Evolutionary conservation across 305 asterid species (phyloP), one percentile per base, ranked within the genome.

Genomic region (Fraxinus velutina): DNA sequence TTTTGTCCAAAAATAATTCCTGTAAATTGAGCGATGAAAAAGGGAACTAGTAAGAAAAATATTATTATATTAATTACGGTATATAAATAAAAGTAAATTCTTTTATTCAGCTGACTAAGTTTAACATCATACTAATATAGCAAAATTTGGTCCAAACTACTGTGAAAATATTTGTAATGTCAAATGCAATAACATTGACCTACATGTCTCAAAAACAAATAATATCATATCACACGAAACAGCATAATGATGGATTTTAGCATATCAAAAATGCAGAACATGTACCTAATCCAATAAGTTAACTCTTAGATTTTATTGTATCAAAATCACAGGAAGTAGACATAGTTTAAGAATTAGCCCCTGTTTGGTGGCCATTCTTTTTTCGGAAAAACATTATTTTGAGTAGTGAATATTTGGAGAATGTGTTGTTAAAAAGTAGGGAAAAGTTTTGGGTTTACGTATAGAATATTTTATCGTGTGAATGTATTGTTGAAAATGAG

Each of bases 1-100:
- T 83, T 87, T 88, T 88, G 77, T 90, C 88, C 90, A 91, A 71
- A 78, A 94, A 86, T 76, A 94, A 79, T 82, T 92, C 98, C 97
- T 94, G 93, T 57, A 73, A 83, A 81, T 76, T 79, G 77, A 55
- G 80, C 74, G 21, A 64, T 75, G 85, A 83, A 85, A 85, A 73
- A 10, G 34, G 10, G n/a, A 64, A 21, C 72, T 22, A 64, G 73
- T 64, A 64, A 64, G 34, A 64, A 60, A 21, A 60, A 21, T 60
- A 57, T 57, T 57, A 21, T 21, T 60, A 21, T 60, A 60, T 60
- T 60, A 8, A 21, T 21, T 19, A 60, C 9, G 1, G 15, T 60
- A 60, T 9, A 19, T 21, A 60, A 60, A 7, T 60, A 60, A 60
- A 60, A 60, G 70, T 60, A 21, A 60, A 21, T 60, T 60, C 30